Base-by-base conservation (phyloP, 495 filamentous ascomycete species). In the Symbiotaphrina buchneri region DNA sequence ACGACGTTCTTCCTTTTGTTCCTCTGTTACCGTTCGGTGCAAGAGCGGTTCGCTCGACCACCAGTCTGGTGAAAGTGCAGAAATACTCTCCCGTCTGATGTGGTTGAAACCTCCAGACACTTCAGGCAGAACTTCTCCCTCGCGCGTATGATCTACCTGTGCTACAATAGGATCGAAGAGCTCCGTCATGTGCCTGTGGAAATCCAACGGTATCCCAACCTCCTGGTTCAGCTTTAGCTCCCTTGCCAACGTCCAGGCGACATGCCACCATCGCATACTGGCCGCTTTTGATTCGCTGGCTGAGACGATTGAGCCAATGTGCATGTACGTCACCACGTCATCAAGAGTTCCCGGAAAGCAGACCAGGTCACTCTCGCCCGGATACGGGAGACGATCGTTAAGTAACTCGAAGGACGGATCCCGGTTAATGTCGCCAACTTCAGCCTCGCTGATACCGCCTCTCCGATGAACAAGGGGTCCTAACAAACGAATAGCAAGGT, bases 271-370 rank as follows among this genome's bases (percentile, higher is more conserved):
- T 18, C 84, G 63, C 44, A 94, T 61, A 41, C 81, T 90, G 11
- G 83, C 84, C 6, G 78, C 79, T 47, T 92, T 92, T 51, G 91
- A 90, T 47, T 94, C 84, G 43, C 79, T 91, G 1, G 84, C 83
- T 3, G 82, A 90, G 6, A 94, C 75, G 4, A 94, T 81, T 11
- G 77, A 85, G n/a, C 82, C 84, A 16, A 94, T 54, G 48, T 94
- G 82, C 31, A 87, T 79, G 45, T 94, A 94, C 2, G 84, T 92
- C 21, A 80, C 72, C 10, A 92, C 77, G 45, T 94, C 82, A 50
- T 94, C 84, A 3, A 92, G 58, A 4, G 67, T 74, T n/a, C 78
- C 78, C 4, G 78, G 62, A 27, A 81, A 79, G 40, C 78, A 79
- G 35, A 74, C 69, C 17, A 65, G 60, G n/a, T n/a, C n/a, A n/a